Base-by-base conservation (phyloP, 1,139 yeast species). In the Pichia terricola region DNA sequence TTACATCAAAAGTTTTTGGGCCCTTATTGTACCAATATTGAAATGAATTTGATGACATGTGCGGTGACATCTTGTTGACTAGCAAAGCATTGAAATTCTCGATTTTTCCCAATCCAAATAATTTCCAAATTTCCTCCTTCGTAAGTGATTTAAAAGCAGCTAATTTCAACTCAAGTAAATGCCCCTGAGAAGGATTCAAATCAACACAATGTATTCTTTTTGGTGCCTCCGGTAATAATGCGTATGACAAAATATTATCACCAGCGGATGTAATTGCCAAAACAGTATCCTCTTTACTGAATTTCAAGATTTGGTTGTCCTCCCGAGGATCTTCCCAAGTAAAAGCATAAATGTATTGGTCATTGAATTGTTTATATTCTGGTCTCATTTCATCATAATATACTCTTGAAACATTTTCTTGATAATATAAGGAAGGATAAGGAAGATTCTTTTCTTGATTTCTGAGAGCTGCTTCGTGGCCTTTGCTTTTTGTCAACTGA, bases 261-360 rank as follows among this genome's bases (percentile, higher is more conserved):
- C 94, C 91, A 6, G 94, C 95, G 40, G 91, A 82, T 7, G 94
- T 83, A 48, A 84, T 84, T 28, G 91, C 91, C 54, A 84, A 70
- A 8, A 84, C 85, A 1, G 86, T 81, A 56, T 84, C 95, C 32
- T 73, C 69, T 16, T 76, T 64, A 35, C 70, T 68, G 54, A 84
- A 69, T 42, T 78, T 72, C 53, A 84, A 69, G 47, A 84, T 79
- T 38, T 72, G 70, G 51, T 78, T 74, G 63, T 84, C 95, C 63
- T 82, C 94, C 46, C 83, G 72, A 33, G 94, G 94, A 60, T 84
- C 94, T 64, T 84, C 95, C 95, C 95, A 84, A 8, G 94, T 84
- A 64, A 84, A 84, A 3, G 94, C 89, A 59, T 84, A 84, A 47
- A 84, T 84, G 61, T 82, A 84, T 63, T 83, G 88, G 59, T 81